A percentile compares a stretch with the other conserved stretches of the same genome.
Conservation (phyloP, 495 filamentous ascomycete species). For the Podospora conica region DNA sequence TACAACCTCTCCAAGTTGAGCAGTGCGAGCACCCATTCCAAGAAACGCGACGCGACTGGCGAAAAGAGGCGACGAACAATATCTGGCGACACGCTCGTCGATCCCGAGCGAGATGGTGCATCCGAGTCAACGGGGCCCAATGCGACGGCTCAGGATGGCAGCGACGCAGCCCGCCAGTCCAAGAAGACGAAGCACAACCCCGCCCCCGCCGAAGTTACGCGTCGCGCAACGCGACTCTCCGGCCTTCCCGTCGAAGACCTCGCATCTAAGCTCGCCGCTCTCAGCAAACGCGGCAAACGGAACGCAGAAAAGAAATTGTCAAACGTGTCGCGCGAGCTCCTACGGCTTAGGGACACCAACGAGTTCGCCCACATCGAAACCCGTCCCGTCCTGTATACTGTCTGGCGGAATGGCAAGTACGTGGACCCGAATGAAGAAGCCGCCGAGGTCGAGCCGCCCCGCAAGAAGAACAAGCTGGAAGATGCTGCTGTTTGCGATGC, state of each 20-base stretch:
- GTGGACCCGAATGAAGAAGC: conserved; percentile 25
- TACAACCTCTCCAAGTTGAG: conserved; percentile 51
- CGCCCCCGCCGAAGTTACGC: conserved; percentile 30
- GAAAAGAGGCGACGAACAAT: conserved; percentile 38
- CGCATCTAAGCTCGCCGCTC: conserved; percentile 36
- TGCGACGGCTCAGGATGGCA: not conserved
- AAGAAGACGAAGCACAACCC: conserved; percentile 27
- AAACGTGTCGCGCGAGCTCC: conserved; percentile 42
- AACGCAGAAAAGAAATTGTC: conserved; percentile 34
- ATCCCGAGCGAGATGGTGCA: conserved; percentile 16
- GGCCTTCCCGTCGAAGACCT: conserved; percentile 42
- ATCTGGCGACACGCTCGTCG: conserved; percentile 30
- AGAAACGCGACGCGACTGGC: conserved; percentile 33
- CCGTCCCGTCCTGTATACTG: conserved; percentile 41
- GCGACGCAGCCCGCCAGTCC: conserved; percentile 26
- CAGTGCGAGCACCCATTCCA: conserved; percentile 42
- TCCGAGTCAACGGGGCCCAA: conserved; percentile 23
- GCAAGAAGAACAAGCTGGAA: conserved; percentile 37
- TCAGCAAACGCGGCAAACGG: conserved; percentile 43
- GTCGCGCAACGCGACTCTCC: conserved; percentile 36
- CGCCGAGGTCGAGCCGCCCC: conserved; percentile 26
- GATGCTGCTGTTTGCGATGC: conserved; percentile 16
- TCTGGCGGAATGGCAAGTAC: conserved; percentile 52
- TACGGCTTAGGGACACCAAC: conserved; percentile 46
- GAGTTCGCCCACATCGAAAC: conserved; percentile 49